A percentile compares a stretch with the other conserved stretches of the same genome.
These are phyloP conservation scores for Lentinula guzmanii DNA, from an alignment of 768 basidiomycete genomes.

Conservation along the genomic window DNA sequence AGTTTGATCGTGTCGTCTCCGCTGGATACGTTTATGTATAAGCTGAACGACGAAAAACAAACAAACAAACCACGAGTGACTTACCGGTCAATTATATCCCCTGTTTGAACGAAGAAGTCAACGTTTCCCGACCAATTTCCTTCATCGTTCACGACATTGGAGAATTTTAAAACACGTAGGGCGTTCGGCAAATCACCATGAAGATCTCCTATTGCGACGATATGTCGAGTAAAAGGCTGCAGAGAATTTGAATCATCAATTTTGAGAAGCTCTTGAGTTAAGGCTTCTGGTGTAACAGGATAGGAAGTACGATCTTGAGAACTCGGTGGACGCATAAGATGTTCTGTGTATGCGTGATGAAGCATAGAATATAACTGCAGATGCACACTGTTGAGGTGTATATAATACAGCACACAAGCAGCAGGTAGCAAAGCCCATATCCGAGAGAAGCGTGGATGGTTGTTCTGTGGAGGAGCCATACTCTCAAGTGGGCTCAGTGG, in stretches of 20 bases:
- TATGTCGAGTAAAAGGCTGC: slow-evolving; percentile 40
- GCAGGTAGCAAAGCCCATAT: neutral
- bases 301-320: neutral
- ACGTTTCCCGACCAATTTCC: slow-evolving; percentile 80
- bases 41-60: neutral
- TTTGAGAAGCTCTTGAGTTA: neutral
- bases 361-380: neutral
- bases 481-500: no score
- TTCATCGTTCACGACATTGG: slow-evolving; percentile 63
- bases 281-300: neutral
- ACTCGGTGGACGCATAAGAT: neutral
- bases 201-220: slow-evolving; percentile 88
- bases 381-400: neutral
- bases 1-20: slow-evolving; percentile 88
- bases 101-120: slow-evolving; percentile 90
- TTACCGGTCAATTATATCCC: slow-evolving; percentile 91
- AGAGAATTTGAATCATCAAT: neutral
- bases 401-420: neutral
- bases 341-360: neutral
- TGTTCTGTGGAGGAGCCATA: neutral
- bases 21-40: slow-evolving; percentile 30
- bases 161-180: slow-evolving; percentile 72
- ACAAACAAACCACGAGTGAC: slow-evolving; percentile 11
- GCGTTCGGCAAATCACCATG: slow-evolving; percentile 88
- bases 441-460: neutral